Conservation (phyloP, 208 protist species). For the Crithidia fasciculata region DNA sequence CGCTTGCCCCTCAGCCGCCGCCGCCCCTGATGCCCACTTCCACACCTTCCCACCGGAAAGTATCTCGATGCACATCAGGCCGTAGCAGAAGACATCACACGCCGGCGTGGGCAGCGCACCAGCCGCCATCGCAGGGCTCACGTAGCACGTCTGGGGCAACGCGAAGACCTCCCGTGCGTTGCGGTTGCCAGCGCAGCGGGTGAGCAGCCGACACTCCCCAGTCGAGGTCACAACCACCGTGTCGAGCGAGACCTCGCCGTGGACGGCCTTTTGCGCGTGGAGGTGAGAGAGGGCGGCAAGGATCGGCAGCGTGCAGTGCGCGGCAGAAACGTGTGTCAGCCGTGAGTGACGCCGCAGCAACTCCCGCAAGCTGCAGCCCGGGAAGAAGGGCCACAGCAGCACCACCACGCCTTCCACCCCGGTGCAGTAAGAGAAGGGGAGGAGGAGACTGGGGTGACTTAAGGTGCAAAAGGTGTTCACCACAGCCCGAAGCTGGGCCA, state of each 20-base stretch:
- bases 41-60: constrained; percentile 33
- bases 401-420: constrained; percentile 3
- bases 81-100: constrained; percentile 71
- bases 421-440: not conserved
- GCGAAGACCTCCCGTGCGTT: constrained; percentile 27
- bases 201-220: constrained; percentile 63
- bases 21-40: constrained; percentile 29
- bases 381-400: constrained; percentile 38
- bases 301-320: constrained; percentile 59
- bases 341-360: constrained; percentile 25
- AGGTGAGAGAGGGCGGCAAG: constrained; percentile 62
- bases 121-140: constrained; percentile 63
- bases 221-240: constrained; percentile 62
- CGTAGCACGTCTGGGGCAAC: constrained; percentile 53
- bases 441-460: constrained; percentile 8
- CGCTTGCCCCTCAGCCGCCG: not conserved
- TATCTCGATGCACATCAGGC: constrained; percentile 69
- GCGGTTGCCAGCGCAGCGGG: constrained; percentile 39
- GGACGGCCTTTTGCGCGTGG: constrained; percentile 47
- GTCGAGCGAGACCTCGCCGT: constrained; percentile 67
- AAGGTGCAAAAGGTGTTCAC: not conserved
- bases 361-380: constrained; percentile 40
- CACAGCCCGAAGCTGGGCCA: not conserved
- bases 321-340: constrained; percentile 13
- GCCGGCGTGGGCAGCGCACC: constrained; percentile 39